These are phyloP conservation scores for Cardamine occulta DNA, from an alignment of 345 rosid species.

Conservation along the genomic window DNA sequence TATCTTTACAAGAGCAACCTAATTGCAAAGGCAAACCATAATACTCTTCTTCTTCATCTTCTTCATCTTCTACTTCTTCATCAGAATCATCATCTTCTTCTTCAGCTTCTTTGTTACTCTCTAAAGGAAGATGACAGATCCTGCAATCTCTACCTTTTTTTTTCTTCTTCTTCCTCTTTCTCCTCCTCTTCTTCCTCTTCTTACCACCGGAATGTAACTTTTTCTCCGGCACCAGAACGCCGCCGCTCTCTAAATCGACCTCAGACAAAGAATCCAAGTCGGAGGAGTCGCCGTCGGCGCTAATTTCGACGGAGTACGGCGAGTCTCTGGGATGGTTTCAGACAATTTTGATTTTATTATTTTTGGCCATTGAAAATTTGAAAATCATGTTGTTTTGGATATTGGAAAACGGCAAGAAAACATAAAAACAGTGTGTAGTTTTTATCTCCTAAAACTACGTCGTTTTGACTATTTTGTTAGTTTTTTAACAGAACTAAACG, in stretches of 20 bases:
- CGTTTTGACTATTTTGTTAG: too few relatives aligned
- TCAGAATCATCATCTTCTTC: conserved; percentile 38
- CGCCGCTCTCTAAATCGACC: conserved; percentile 58
- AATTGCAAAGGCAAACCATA: conserved; percentile 52
- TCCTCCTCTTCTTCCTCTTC: conserved; percentile 37
- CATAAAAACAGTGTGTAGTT: too few relatives aligned
- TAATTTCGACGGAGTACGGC: conserved; percentile 51
- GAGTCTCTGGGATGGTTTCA: conserved; percentile 38
- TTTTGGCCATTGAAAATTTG: too few relatives aligned
- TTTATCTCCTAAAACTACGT: too few relatives aligned
- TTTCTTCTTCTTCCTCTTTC: conserved; percentile 35
- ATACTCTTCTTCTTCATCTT: conserved; percentile 42
- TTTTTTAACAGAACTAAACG: too few relatives aligned
- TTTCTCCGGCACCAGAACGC: conserved; percentile 35
- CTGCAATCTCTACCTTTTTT: conserved; percentile 59
- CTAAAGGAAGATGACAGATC: conserved; percentile 70
- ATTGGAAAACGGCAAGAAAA: too few relatives aligned
- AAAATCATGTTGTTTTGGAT: too few relatives aligned
- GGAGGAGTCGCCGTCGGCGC: conserved; percentile 46
- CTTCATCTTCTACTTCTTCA: conserved; percentile 19
- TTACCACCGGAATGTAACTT: conserved; percentile 48
- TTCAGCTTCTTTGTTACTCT: conserved; percentile 36
- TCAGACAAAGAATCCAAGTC: conserved; percentile 56
- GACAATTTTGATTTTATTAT: too few relatives aligned
- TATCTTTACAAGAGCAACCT: conserved; percentile 65